Percentiles rank a stretch among this genome's conserved stretches.
Conservation (phyloP, 2,329 filamentous ascomycete genomes). For the Alternaria solani region DNA sequence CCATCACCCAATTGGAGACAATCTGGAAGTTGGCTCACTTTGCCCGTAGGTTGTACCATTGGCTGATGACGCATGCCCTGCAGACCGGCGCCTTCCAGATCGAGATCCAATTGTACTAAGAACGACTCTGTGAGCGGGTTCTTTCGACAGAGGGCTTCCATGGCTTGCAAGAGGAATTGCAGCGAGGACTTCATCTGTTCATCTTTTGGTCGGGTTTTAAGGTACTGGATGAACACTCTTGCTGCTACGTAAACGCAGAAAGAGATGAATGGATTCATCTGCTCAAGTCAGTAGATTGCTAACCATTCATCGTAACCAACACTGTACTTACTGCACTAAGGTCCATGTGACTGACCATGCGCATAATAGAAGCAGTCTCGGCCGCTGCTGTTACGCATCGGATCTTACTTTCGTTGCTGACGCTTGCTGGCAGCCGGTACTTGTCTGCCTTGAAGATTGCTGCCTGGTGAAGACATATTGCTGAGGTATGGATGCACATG, state of each 20-base stretch:
- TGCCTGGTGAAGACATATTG: slow-evolving; percentile 96
- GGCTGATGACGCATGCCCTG: slow-evolving; percentile 59
- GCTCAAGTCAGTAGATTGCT: slow-evolving; percentile 25
- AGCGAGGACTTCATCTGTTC: slow-evolving; percentile 78
- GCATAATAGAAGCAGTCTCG: slow-evolving; percentile 94
- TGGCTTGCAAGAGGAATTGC: slow-evolving; percentile 88
- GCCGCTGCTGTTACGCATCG: slow-evolving; percentile 92
- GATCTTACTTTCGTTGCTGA: slow-evolving; percentile 89
- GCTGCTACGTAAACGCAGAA: slow-evolving; percentile 97
- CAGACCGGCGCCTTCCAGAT: slow-evolving; percentile 77
- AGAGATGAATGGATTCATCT: slow-evolving; percentile 96
- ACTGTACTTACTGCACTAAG: slow-evolving; percentile 72
- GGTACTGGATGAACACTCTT: slow-evolving; percentile 92
- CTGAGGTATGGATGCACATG: slow-evolving; percentile 96
- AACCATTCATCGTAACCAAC: background rate
- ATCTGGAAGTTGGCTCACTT: slow-evolving; percentile 14
- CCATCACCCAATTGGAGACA: slow-evolving; percentile 13
- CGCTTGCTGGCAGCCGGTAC: slow-evolving; percentile 76
- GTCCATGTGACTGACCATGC: slow-evolving; percentile 90
- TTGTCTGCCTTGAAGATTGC: slow-evolving; percentile 98
- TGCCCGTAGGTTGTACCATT: slow-evolving; percentile 35
- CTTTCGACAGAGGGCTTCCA: slow-evolving; percentile 85
- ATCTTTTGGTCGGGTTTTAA: slow-evolving; percentile 93
- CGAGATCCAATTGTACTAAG: slow-evolving; percentile 89
- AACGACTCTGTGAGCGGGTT: slow-evolving; percentile 96